phyloP scores from a whole-genome alignment of 768 basidiomycete genomes.

The Termitomyces bulborhizus region DNA sequence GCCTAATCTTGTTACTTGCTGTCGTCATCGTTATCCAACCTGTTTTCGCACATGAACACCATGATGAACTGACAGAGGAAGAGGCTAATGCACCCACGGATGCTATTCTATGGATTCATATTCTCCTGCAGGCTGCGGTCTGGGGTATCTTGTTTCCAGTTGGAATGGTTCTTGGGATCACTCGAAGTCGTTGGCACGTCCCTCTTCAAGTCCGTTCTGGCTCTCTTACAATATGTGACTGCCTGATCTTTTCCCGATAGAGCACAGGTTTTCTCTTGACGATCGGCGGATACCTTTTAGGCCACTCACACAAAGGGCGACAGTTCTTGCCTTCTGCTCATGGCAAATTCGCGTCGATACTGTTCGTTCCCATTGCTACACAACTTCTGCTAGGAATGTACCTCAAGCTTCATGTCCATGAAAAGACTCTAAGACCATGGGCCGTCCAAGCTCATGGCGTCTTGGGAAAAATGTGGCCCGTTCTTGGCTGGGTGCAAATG shows the following conservation, averaged over 20 bases:
- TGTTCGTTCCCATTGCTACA: constrained; percentile 54
- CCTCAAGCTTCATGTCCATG: constrained; percentile 88
- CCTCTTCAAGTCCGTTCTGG: constrained; percentile 64
- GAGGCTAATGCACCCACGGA: constrained; percentile 64
- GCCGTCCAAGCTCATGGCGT: constrained; percentile 67
- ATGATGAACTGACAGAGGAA: constrained; percentile 60
- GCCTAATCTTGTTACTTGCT: constrained; percentile 7
- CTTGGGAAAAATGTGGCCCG: constrained; percentile 79
- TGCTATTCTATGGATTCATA: constrained; percentile 76
- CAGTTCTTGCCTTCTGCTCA: constrained; percentile 72
- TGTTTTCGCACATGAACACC: constrained; percentile 53
- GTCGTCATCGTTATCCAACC: constrained; percentile 2
- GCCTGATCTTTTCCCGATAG: constrained; percentile 26
- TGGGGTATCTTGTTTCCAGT: constrained; percentile 88
- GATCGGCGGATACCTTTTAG: constrained; percentile 69
- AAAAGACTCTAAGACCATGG: constrained; percentile 64
- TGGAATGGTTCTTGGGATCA: constrained; percentile 71
- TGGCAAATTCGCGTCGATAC: constrained; percentile 58
- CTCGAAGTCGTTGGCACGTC: constrained; percentile 87
- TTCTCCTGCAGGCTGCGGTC: constrained; percentile 65
- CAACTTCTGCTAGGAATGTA: constrained; percentile 80
- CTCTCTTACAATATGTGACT: not conserved
- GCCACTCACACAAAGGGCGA: constrained; percentile 82
- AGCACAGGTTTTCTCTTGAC: constrained; percentile 64
- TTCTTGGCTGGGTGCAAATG: constrained; percentile 87